Conservation (phyloP, 225 moss, liverwort and hornwort species). For the Straminergon stramineum region DNA sequence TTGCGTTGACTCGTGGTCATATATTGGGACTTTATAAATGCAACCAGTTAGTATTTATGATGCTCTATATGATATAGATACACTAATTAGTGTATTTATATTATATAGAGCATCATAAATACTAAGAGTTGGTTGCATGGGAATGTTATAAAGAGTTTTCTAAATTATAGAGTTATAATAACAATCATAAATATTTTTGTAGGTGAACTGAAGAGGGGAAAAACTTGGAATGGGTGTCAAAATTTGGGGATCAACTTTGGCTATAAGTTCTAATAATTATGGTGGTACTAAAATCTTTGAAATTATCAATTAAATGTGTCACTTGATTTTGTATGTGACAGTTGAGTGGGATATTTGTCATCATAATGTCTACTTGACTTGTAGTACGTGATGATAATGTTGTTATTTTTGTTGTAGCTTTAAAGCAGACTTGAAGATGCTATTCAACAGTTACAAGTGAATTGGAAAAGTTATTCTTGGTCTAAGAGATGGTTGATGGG, state of each 20-base stretch:
- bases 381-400: too few species aligned
- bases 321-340: background rate
- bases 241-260: background rate
- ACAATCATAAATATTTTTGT: background rate
- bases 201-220: background rate
- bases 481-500: background rate
- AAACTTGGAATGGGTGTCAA: background rate
- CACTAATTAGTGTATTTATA: background rate
- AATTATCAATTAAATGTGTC: background rate
- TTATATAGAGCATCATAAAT: background rate
- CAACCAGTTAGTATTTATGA: too few species aligned
- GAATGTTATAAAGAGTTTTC: background rate
- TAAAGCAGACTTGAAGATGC: rapidly evolving
- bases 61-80: too few species aligned
- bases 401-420: background rate
- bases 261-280: background rate
- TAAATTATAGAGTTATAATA: background rate
- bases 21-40: too few species aligned
- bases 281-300: background rate
- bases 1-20: too few species aligned
- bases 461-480: background rate
- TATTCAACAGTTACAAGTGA: background rate
- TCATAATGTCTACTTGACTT: background rate
- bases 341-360: rapidly evolving
- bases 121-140: background rate